Base-by-base conservation (phyloP, 768 basidiomycete species). In the Lepiota brunneoincarnata region DNA sequence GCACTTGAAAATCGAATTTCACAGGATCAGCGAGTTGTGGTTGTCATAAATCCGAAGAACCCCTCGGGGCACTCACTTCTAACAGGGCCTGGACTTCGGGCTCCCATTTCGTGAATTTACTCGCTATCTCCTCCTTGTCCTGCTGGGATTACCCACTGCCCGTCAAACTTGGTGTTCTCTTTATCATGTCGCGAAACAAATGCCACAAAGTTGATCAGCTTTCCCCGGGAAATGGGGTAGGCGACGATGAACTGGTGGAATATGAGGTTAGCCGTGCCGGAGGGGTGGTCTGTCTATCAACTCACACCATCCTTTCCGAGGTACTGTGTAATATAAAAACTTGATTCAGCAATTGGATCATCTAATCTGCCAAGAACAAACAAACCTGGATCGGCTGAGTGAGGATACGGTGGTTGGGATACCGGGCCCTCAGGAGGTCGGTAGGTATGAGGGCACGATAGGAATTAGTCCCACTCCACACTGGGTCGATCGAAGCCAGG, bases 371-470 rank as follows among this genome's bases (percentile, higher is more conserved):
- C 4, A 41, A 28, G 17, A 34, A 34, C n/a, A 50, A 21, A 58
- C 69, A 36, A 60, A 84, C 83, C 69, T 78, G 72, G 2, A 73
- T 79, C 1, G 82, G 73, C 34, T 68, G 71, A n/a, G 66, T 70
- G 21, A 83, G 66, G 6, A 70, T 70, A 20, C 69, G 75, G 66
- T 85, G 84, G 49, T 73, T 63, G 42, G 83, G 82, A 20, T 69
- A 64, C 31, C 62, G 60, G 18, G 65, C 66, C 34, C 63, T 67
- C 54, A 87, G 62, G 48, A 68, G 69, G 37, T 82, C 82, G 4
- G 75, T 70, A 23, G 77, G 69, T 52, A 89, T 78, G n/a, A 86
- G 65, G 2, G 81, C 69, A 46, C 86, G 79, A 64, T 87, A 88
- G 1, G 79, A 79, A 57, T 74, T 69, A 1, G 69, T 74, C 2